Evolutionary conservation across 1,139 yeast genomes (phyloP).

Genomic region (Debaryomycetaceae sp.): DNA sequence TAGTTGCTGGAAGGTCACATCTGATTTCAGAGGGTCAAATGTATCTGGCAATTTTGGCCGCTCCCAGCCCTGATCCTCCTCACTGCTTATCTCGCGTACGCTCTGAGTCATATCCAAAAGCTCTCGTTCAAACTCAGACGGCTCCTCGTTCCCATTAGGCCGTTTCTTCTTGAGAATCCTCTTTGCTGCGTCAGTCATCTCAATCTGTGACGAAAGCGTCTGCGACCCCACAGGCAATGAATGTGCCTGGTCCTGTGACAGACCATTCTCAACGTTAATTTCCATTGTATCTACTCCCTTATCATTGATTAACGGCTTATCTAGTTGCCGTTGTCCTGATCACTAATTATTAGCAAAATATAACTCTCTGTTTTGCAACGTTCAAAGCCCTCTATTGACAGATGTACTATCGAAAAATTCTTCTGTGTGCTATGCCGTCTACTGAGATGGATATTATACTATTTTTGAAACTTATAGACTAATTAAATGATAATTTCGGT

Average conservation of each 20-base stretch:
- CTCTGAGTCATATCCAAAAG: constrained; percentile 54
- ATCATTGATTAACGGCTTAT: background rate
- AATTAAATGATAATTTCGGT: background rate
- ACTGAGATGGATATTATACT: too few relatives aligned
- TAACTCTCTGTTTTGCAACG: background rate
- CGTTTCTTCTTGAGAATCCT: constrained; percentile 34
- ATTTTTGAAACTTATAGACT: background rate
- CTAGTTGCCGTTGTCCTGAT: background rate
- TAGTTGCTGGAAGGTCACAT: constrained; percentile 81
- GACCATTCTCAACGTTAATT: background rate
- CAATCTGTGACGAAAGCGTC: constrained; percentile 16
- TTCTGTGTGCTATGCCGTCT: too few relatives aligned
- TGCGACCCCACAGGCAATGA: constrained; percentile 45
- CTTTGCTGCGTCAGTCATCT: constrained; percentile 27
- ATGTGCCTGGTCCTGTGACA: constrained; percentile 29
- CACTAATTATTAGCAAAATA: background rate
- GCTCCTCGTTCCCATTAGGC: constrained; percentile 39
- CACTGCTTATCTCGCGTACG: constrained; percentile 18
- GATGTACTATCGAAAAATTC: too few relatives aligned
- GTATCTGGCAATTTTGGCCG: constrained; percentile 52
- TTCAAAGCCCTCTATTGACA: too few relatives aligned
- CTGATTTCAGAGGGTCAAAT: constrained; percentile 46
- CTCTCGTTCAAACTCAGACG: constrained; percentile 65
- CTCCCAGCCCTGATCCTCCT: constrained; percentile 57
- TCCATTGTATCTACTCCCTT: background rate